Conservation (phyloP, 176 grass and related monocot genomes). For the Saccharum spontaneum region DNA sequence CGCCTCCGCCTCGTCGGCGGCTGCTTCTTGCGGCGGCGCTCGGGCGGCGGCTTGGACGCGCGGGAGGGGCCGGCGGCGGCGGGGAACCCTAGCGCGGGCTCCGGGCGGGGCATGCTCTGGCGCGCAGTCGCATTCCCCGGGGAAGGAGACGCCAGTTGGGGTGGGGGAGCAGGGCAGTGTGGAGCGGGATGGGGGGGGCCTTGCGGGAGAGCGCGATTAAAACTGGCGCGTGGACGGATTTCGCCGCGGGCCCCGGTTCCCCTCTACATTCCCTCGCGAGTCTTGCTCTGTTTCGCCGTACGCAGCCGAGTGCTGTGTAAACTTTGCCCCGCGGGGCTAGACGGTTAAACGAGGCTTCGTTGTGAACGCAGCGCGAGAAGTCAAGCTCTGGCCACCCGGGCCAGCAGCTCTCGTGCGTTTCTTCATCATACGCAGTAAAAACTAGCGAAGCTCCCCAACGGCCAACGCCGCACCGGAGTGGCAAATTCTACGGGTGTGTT, state of each 20-base stretch:
- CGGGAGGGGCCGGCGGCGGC: background rate
- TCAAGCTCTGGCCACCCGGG: too few relatives aligned
- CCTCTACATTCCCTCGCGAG: conserved; percentile 13
- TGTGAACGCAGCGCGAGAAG: too few relatives aligned
- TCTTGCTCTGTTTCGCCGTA: background rate
- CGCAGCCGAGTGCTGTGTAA: background rate
- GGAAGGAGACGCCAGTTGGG: background rate
- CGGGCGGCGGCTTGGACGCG: background rate
- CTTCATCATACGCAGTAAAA: too few relatives aligned
- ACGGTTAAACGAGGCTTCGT: too few relatives aligned
- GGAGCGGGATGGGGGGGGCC: background rate
- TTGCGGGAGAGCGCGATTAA: background rate
- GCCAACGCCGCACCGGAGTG: too few relatives aligned
- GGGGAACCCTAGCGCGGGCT: conserved; percentile 53
- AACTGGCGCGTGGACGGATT: conserved; percentile 42
- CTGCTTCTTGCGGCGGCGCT: conserved; percentile 43
- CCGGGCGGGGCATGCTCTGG: conserved; percentile 52
- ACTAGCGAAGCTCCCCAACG: too few relatives aligned
- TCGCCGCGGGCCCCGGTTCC: background rate
- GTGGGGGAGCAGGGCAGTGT: background rate
- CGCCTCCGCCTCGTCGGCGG: conserved; percentile 39
- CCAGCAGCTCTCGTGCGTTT: too few relatives aligned
- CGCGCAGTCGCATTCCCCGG: conserved; percentile 56
- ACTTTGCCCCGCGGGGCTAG: background rate
- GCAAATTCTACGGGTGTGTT: too few relatives aligned